These are phyloP conservation scores for Globisporangium spiculum DNA, from an alignment of 352 stramenopile species.

Conservation along the genomic window DNA sequence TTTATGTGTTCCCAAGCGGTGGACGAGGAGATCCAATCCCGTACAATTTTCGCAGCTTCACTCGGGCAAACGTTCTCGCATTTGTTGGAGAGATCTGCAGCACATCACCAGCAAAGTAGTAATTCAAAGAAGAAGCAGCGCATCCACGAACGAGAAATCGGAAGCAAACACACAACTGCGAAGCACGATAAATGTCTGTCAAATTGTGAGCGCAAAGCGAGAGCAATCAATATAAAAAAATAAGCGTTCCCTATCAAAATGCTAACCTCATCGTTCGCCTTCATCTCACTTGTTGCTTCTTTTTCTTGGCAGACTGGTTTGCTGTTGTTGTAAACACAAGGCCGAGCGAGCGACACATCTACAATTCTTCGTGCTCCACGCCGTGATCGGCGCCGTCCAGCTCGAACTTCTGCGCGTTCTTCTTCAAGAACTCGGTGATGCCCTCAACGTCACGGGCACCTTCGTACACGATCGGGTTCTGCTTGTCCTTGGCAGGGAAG, in stretches of 20 bases:
- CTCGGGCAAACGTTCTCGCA: constrained; percentile 1
- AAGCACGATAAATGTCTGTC: neutral
- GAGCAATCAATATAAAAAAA: constrained; percentile 15
- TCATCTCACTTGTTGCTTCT: neutral
- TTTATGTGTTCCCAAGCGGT: constrained; percentile 13
- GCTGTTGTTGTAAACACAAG: constrained; percentile 1
- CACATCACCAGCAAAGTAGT: neutral
- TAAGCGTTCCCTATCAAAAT: constrained; percentile 16
- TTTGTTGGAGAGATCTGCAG: constrained; percentile 10
- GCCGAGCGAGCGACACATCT: constrained; percentile 18
- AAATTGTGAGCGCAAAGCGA: neutral
- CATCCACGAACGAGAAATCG: too few species aligned
- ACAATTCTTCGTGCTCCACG: constrained; percentile 64
- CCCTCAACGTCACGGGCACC: constrained; percentile 78
- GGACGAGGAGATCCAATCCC: neutral
- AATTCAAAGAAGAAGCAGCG: neutral
- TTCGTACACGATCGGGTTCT: constrained; percentile 84
- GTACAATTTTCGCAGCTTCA: constrained; percentile 12
- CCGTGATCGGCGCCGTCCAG: constrained; percentile 59
- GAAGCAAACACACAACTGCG: neutral
- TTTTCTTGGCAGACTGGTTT: neutral
- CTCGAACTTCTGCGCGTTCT: constrained; percentile 84
- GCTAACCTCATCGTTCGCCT: constrained; percentile 7
- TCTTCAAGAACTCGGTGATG: constrained; percentile 86
- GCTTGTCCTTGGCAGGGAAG: constrained; percentile 90